Base-by-base conservation (phyloP, 1,284 basidiomycete species). In the Fomitopsis schrenkii region DNA sequence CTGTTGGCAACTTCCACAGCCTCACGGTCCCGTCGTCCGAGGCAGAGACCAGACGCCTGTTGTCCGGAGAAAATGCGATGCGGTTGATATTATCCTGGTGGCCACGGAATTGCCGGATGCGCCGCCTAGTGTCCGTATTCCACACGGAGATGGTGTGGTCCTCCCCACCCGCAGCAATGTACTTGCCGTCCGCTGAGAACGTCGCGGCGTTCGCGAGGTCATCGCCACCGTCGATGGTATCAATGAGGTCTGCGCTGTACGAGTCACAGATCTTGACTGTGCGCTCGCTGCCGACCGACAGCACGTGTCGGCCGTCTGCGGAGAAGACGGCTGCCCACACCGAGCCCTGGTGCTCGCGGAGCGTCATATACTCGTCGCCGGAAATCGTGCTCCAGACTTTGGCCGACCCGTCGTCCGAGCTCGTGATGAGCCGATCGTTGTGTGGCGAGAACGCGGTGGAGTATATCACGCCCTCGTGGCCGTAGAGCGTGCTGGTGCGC, bases 121-220 rank as follows among this genome's bases (percentile, higher is more conserved):
- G 22, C 35, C n/a, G 35, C 19, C 22, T 54, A 17, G 67, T 63
- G 2, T 38, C 55, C 26, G 57, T 38, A 22, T 66, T 50, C 71
- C 72, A 72, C 42, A 74, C 55, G 33, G 65, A 60, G 26, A 72
- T 60, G 19, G 67, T 68, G 17, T 63, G 53, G 57, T 72, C 70
- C 42, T 38, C 59, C 9, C 28, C 15, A 41, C 38, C 15, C 62
- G 68, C 36, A 64, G 70, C 22, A 66, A 68, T 4, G 63, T 62
- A 55, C 69, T 46, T 41, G 57, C 68, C 68, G 54, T 70, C 66
- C 12, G 62, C 59, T 10, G 70, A 69, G 61, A 68, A 68, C 19
- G 55, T 61, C 12, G 70, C 66, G 2, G 65, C 63, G 36, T 59
- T 60, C 30, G 71, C 60, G 44, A 53, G 50, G 55, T 44, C 55